A percentile compares a stretch with the other conserved stretches of the same genome.
Evolutionary conservation across 768 basidiomycete genomes (phyloP).

Genomic region (Lactarius indigo): DNA sequence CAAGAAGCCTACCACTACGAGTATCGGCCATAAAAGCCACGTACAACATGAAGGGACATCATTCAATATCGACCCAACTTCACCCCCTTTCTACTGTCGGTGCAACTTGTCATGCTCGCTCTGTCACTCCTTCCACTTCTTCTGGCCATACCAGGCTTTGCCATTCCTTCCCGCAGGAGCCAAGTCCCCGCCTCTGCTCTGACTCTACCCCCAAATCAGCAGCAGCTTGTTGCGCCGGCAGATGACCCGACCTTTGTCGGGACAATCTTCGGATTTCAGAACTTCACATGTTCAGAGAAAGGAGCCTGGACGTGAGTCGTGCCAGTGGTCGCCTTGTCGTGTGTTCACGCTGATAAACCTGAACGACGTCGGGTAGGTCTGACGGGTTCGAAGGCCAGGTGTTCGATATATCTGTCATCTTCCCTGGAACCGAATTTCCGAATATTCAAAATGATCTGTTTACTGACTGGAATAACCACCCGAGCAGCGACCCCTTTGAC

Average conservation of each 20-base stretch:
- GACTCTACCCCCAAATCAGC: not conserved
- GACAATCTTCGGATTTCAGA: constrained; percentile 2
- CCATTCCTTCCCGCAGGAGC: not conserved
- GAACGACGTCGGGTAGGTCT: not conserved
- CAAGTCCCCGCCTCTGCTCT: not conserved
- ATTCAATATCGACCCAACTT: not conserved
- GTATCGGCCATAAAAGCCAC: not conserved
- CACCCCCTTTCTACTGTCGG: not conserved
- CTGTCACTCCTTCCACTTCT: not conserved
- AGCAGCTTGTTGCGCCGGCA: not conserved
- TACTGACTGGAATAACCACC: not conserved
- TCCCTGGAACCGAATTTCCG: not conserved
- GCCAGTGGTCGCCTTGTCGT: not conserved
- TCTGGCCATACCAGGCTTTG: not conserved
- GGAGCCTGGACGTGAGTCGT: not conserved
- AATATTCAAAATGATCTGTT: not conserved
- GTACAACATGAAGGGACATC: not conserved
- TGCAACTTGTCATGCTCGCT: not conserved
- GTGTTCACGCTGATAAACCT: not conserved
- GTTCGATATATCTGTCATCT: not conserved
- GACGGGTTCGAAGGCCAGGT: not conserved
- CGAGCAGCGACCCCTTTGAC: not conserved
- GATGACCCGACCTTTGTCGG: not conserved
- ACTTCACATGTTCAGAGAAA: constrained; percentile 6
- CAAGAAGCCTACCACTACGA: no score